Evolutionary conservation across 371 early-diverging fungal species (phyloP).

Genomic region (Zopfochytrium polystomum): DNA sequence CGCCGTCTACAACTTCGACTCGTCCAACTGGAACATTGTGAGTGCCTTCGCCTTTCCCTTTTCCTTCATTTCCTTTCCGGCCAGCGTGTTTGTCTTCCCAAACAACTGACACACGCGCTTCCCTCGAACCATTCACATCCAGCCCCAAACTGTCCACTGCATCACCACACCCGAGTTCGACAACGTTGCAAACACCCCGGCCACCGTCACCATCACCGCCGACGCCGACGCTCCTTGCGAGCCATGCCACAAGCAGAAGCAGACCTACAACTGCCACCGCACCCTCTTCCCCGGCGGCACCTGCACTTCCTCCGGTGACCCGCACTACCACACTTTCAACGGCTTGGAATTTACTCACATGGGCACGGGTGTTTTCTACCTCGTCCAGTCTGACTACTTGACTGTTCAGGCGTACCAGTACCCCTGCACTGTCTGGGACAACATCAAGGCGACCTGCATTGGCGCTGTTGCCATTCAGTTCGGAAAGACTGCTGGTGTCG

Average conservation of each 20-base stretch:
- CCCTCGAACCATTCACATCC: too few species aligned
- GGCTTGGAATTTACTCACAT: background rate
- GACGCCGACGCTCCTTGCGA: too few species aligned
- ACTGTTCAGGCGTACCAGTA: constrained; percentile 20
- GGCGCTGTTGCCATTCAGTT: constrained; percentile 17
- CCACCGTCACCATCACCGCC: too few species aligned
- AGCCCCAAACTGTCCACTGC: too few species aligned
- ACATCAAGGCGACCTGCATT: constrained; percentile 5
- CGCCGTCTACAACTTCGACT: background rate
- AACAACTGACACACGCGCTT: too few species aligned
- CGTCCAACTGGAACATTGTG: constrained; percentile 10
- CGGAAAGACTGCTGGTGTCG: constrained; percentile 7
- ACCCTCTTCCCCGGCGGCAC: too few species aligned
- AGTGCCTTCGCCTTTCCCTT: background rate
- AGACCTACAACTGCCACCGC: too few species aligned
- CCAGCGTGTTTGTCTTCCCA: too few species aligned
- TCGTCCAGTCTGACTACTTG: constrained; percentile 13
- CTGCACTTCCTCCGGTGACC: constrained; percentile 19
- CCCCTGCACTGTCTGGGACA: constrained; percentile 18
- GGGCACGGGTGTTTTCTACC: constrained; percentile 15
- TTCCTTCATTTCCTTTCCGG: too few species aligned
- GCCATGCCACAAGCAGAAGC: too few species aligned
- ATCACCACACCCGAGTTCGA: too few species aligned
- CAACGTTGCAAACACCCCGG: too few species aligned
- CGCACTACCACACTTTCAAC: constrained; percentile 19